Evolutionary conservation across 495 filamentous ascomycete species (phyloP), one percentile per base, ranked within the genome.

Genomic region (Penicillium atrosanguineum): DNA sequence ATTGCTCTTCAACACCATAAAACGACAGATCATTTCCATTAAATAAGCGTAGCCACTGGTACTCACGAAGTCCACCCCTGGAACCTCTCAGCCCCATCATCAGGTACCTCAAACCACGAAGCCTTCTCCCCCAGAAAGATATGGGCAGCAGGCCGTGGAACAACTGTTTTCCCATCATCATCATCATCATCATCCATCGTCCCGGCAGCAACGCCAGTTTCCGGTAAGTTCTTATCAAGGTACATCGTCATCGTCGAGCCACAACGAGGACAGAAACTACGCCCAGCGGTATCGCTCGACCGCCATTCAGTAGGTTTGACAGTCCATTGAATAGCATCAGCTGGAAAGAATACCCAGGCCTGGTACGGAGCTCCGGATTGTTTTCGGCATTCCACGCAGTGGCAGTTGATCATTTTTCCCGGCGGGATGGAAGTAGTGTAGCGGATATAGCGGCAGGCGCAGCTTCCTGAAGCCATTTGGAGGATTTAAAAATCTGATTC

Each of bases 351-450:
- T 14, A 56, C 59, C 47, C 62, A 71, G 19, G 54, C 40, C 26
- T 63, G 58, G 47, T 68, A 71, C 7, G 67, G 62, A 12, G 64
- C 62, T 8, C 69, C 69, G 36, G 63, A 44, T 52, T 64, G 62
- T 53, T 65, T 68, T 38, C 63, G 62, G 38, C 69, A 71, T 29
- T 44, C 50, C 15, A 36, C 51, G 40, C 69, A 71, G 49, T 71
- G 65, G 44, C 69, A 71, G 29, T 68, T 61, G 11, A 62, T 59
- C 20, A 65, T 39, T 4, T 36, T 46, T 9, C 42, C 52, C 9
- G 69, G 64, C 0, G 55, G 45, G 5, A 14, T 50, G 8, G 48
- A 38, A 25, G 56, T 53, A 0, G 48, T 62, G 50, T 68, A 69
- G 21, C 54, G 49, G 31, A 66, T 60, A 28, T 63, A 54, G 7